A percentile compares a stretch with the other conserved stretches of the same genome.
phyloP scores from a whole-genome alignment of 306 rosid species.

The Coriaria nepalensis region DNA sequence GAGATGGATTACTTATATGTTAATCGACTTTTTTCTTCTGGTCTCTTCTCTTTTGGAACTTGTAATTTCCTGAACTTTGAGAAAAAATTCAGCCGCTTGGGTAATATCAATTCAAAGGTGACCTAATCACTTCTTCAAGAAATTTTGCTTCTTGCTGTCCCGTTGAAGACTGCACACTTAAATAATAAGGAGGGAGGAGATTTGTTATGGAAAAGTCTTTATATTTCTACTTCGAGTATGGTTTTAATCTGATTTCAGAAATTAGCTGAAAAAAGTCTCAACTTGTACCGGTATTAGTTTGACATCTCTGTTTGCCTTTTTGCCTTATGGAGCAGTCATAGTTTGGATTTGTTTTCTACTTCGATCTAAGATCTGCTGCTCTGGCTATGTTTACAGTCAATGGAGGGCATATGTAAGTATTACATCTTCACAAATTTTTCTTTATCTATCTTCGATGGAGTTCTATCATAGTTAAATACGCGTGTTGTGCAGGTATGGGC shows the following conservation, averaged over 20 bases:
- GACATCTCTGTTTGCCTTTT: conserved; percentile 8
- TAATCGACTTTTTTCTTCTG: conserved; percentile 19
- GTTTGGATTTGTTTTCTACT: conserved; percentile 88
- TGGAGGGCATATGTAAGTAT: conserved; percentile 90
- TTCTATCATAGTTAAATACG: conserved; percentile 10
- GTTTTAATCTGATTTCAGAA: no score
- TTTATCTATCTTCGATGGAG: background rate
- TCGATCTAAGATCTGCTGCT: conserved; percentile 92
- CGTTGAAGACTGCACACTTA: conserved; percentile 87
- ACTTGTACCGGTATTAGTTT: no score
- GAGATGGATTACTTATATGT: conserved; percentile 18
- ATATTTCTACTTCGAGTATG: no score
- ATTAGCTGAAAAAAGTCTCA: no score
- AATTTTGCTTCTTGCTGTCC: conserved; percentile 81
- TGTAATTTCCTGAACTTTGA: conserved; percentile 33
- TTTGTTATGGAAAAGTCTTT: conserved; percentile 11
- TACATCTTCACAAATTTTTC: background rate
- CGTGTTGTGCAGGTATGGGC: conserved; percentile 65
- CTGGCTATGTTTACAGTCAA: conserved; percentile 80
- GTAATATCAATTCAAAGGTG: conserved; percentile 83
- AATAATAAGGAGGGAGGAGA: conserved; percentile 95
- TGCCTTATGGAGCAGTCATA: conserved; percentile 61
- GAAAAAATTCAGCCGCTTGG: conserved; percentile 70
- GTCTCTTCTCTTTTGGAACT: conserved; percentile 22
- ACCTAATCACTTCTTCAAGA: conserved; percentile 97